Evolutionary conservation across 1,139 yeast species (phyloP), one percentile per base, ranked within the genome.

Genomic region (Geotrichum candidum): DNA sequence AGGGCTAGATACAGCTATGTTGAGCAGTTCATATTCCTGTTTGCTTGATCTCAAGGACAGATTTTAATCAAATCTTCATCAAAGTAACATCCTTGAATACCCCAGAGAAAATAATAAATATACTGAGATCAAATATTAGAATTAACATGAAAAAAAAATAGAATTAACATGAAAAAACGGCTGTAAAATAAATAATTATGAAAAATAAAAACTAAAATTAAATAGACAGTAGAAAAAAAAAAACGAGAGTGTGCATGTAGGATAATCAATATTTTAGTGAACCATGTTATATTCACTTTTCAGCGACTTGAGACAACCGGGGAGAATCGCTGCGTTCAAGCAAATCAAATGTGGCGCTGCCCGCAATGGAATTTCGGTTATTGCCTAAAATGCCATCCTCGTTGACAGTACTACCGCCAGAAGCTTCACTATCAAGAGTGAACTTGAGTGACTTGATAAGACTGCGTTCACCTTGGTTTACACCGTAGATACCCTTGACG

Each of bases 401-500:
- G 9, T 41, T 41, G 48, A 41, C 48, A 15, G 48, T 41, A 23
- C 48, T 41, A 10, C n/a, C 13, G 41, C 41, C 41, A 18, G 48
- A 7, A 41, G 10, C 18, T 15, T n/a, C 48, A 18, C 22, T 41
- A 3, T 18, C 51, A 15, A 23, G n/a, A n/a, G 51, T 38, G n/a
- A 57, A 59, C 48, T 62, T 55, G 33, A 67, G 65, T 2, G 69
- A 63, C 61, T 66, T 69, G 48, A 64, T 64, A 53, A 70, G 61
- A 6, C 65, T 59, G 58, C 66, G 65, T 57, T 69, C 72, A 15
- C 72, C 73, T 35, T 69, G 72, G 25, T 67, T 65, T 22, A 75
- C 74, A 29, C 76, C 77, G 65, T 71, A 75, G 80, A 71, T 70
- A 25, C 69, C 74, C n/a, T 69, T 55, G 10, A 73, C 59, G 46